phyloP scores from a whole-genome alignment of 441 rosid species.

The Populus hybrid region DNA sequence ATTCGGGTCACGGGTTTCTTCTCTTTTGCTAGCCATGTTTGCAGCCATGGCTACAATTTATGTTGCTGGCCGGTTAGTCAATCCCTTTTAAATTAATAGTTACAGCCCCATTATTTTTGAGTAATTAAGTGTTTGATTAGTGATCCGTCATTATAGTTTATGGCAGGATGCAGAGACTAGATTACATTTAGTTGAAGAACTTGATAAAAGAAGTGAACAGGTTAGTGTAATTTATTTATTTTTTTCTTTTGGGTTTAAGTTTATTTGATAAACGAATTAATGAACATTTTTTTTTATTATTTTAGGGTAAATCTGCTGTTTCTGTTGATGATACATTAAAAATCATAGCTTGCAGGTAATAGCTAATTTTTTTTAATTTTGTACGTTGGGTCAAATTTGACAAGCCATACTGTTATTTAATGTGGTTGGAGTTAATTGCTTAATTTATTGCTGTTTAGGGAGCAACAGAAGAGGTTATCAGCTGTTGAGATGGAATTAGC shows the following conservation, averaged over 20 bases:
- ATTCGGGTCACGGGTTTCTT: constrained; percentile 40
- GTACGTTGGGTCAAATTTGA: too few species aligned
- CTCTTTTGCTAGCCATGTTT: constrained; percentile 66
- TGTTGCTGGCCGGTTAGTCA: constrained; percentile 73
- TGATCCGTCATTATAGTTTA: constrained; percentile 33
- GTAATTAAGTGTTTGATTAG: neutral
- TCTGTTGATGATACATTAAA: constrained; percentile 84
- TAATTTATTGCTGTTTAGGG: too few species aligned
- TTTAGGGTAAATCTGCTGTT: constrained; percentile 69
- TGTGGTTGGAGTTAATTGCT: too few species aligned
- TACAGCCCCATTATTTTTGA: neutral
- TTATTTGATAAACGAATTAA: neutral
- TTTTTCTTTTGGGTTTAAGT: neutral
- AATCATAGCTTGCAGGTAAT: constrained; percentile 19
- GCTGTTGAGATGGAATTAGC: too few species aligned
- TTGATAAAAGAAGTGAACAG: constrained; percentile 59
- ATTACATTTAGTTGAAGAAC: constrained; percentile 61
- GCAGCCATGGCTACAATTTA: constrained; percentile 73
- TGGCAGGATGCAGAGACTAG: constrained; percentile 86
- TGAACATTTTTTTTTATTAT: neutral
- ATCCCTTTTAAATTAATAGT: too few species aligned
- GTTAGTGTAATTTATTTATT: constrained; percentile 28
- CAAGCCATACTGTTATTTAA: too few species aligned
- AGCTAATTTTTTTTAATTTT: too few species aligned
- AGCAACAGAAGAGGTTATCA: too few species aligned